Percentiles rank a stretch among this genome's conserved stretches.
phyloP scores from a whole-genome alignment of 2,329 filamentous ascomycete genomes.

The Microdochium bolleyi region DNA sequence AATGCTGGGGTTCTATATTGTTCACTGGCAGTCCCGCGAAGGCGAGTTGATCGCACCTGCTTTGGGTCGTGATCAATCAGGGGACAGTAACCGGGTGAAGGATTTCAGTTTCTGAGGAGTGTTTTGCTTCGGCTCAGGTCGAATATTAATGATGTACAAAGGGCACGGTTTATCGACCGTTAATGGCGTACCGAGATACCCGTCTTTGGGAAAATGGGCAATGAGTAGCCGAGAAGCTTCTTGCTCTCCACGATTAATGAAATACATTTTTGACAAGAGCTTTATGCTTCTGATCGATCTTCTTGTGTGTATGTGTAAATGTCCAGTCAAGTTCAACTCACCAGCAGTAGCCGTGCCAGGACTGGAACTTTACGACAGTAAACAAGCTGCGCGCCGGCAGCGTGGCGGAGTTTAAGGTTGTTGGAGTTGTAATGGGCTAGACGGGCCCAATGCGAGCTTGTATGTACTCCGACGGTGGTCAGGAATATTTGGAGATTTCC shows the following conservation, averaged over 20 bases:
- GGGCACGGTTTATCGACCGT: constrained; percentile 1
- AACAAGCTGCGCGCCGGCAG: no score
- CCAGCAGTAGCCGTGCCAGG: no score
- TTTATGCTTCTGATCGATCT: background rate
- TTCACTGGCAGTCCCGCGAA: no score
- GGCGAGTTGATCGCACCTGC: no score
- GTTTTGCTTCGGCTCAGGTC: background rate
- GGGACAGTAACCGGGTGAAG: background rate
- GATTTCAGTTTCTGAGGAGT: background rate
- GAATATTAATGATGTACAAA: constrained; percentile 5
- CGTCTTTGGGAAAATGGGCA: background rate
- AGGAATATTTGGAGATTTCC: no score
- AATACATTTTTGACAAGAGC: background rate
- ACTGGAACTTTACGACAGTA: no score
- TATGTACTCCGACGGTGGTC: no score
- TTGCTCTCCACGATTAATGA: background rate
- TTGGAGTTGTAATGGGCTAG: no score
- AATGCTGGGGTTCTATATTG: background rate
- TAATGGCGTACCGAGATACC: constrained; percentile 6
- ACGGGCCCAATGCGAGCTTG: no score
- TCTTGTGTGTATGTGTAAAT: background rate
- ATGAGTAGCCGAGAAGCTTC: background rate
- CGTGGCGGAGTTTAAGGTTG: no score
- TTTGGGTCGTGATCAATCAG: background rate
- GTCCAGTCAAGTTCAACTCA: background rate